Evolutionary conservation across 1,284 basidiomycete species (phyloP), one percentile per base, ranked within the genome.

Genomic region (Ceratobasidium theobromae): DNA sequence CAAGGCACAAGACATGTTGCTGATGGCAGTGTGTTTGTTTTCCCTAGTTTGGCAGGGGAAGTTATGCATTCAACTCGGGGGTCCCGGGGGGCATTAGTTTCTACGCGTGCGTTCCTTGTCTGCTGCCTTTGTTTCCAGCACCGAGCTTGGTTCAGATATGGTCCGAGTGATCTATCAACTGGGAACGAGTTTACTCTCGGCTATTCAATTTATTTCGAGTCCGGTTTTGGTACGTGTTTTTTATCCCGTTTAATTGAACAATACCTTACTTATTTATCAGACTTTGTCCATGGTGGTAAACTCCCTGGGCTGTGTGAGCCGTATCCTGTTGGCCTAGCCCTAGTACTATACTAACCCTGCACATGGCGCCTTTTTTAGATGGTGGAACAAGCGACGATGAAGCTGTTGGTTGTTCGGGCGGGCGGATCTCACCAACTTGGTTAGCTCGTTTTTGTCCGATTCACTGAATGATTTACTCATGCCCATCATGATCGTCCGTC

Each of bases 271-370:
- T 32, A 21, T 41, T 18, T 32, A 23, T 55, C 45, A 62, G 58
- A 62, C n/a, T 62, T 51, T 16, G 58, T 52, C 25, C 45, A 30
- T 30, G 58, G 58, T 25, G 58, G 58, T 27, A 62, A 62, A 62
- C 58, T 62, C n/a, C 58, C 58, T 49, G 58, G 58, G 27, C 38
- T 62, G 9, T 62, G 58, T 62, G 25, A 11, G 58, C 41, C 58
- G 23, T 21, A 51, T n/a, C n/a, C 1, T n/a, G 33, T 38, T 27
- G 33, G 35, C 12, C 12, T 4, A 14, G 28, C 46, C 57, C n/a
- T n/a, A n/a, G 57, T 49, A 18, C 25, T 38, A 27, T 14, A n/a
- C n/a, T 14, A 14, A n/a, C 23, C 28, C 33, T 58, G 40, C 45
- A n/a, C 18, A 35, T 57, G 45, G 18, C 12, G 28, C 3, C 51